phyloP scores from a whole-genome alignment of 177 flowering plant species.

The Vitis hybrid region DNA sequence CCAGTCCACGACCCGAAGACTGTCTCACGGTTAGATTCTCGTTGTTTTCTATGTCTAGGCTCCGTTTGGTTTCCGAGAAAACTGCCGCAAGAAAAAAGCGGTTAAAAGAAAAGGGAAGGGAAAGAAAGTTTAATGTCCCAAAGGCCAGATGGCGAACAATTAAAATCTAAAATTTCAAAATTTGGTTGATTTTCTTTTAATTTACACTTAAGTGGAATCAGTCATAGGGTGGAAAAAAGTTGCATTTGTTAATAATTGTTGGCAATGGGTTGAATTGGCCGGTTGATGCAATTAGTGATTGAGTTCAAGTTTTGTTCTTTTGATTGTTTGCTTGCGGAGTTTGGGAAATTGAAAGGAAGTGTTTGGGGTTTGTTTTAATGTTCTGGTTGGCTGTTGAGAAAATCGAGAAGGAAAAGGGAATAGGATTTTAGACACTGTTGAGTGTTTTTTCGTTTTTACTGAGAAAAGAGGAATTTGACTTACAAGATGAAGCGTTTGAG shows the following conservation, averaged over 20 bases:
- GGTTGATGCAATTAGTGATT: too few relatives aligned
- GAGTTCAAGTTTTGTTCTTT: background rate
- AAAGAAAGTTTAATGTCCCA: too few relatives aligned
- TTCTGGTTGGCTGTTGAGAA: background rate
- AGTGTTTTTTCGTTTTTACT: too few relatives aligned
- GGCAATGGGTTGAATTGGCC: too few relatives aligned
- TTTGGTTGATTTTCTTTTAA: too few relatives aligned
- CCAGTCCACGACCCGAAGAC: constrained; percentile 73
- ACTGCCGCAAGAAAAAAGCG: background rate
- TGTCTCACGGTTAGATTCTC: constrained; percentile 53
- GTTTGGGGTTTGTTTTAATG: background rate
- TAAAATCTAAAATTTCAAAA: too few relatives aligned
- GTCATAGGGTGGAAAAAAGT: too few relatives aligned
- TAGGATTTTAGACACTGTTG: background rate
- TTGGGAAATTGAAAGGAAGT: background rate
- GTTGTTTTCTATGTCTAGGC: background rate
- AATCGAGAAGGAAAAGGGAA: background rate
- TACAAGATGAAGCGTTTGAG: background rate
- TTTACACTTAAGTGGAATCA: too few relatives aligned
- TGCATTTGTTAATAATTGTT: too few relatives aligned
- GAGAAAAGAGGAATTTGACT: background rate
- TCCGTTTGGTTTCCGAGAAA: background rate
- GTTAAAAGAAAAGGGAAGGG: too few relatives aligned
- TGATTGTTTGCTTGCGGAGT: background rate
- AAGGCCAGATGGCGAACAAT: too few relatives aligned